Base-by-base conservation (phyloP, 1,284 basidiomycete genomes). In the Apiotrichum montevideense region DNA sequence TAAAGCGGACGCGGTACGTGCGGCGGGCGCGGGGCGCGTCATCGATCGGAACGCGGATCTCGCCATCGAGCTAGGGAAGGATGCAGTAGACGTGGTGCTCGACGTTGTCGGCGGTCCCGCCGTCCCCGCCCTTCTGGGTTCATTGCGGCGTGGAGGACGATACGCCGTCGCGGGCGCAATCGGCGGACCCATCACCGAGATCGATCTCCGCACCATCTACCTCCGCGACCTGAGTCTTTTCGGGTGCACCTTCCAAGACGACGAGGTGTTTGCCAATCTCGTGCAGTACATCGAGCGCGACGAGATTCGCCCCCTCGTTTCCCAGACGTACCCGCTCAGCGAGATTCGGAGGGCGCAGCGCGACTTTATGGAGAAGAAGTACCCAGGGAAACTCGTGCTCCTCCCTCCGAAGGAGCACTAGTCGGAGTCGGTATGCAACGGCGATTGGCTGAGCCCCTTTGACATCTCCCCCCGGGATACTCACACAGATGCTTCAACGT, bases 131-230 rank as follows among this genome's bases (percentile, higher is more conserved):
- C 52, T 54, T 3, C 52, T 54, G 7, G 32, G 45, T 39, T 2
- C 33, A 4, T 46, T 54, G 15, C 37, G 29, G 14, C 52, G 52
- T 3, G 52, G 52, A 9, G 52, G 52, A 1, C 52, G 52, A n/a
- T 54, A 54, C 40, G 52, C 46, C 34, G 39, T 54, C 33, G 52
- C 52, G 1, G 52, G 52, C 4, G 52, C 52, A 2, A 54, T 54
- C 9, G 52, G 46, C 29, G 52, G 52, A 1, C 52, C 52, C 2
- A 35, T 54, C 7, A 40, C 52, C n/a, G 11, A 43, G 13, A 34
- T 54, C 34, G 52, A 54, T 46, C 52, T 54, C 14, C 52, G 52
- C n/a, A 54, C 52, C 8, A 41, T 54, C 32, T 54, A 54, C n/a
- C 52, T 54, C 15, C 52, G 40, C 33, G 52, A 54, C 46, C 39